Conservation (phyloP, 2,329 filamentous ascomycete genomes). For the Curvularia verruculosa region DNA sequence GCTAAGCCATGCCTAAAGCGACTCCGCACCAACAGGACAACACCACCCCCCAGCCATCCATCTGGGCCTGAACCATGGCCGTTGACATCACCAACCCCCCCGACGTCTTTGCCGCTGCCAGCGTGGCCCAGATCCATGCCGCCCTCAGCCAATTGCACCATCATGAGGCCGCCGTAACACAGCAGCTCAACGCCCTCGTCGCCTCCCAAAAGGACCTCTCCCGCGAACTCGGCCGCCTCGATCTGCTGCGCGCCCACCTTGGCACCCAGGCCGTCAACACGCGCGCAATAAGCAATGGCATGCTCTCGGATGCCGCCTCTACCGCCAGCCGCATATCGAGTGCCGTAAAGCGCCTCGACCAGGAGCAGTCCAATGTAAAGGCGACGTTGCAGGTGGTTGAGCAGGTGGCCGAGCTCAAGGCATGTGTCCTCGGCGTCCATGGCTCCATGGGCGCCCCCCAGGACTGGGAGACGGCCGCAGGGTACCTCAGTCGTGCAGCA, state of each 20-base stretch:
- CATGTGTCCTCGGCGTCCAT: slow-evolving; percentile 90
- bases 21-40: background rate
- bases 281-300: slow-evolving; percentile 82
- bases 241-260: slow-evolving; percentile 85
- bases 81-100: slow-evolving; percentile 19
- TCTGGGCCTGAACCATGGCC: slow-evolving; percentile 30
- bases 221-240: slow-evolving; percentile 83
- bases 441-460: slow-evolving; percentile 97
- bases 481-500: slow-evolving; percentile 82
- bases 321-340: slow-evolving; percentile 86
- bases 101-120: slow-evolving; percentile 68
- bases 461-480: slow-evolving; percentile 97
- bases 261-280: slow-evolving; percentile 86
- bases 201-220: slow-evolving; percentile 85
- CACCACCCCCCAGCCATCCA: background rate
- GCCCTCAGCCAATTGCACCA: slow-evolving; percentile 76
- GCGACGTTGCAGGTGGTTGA: slow-evolving; percentile 91
- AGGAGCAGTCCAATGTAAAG: slow-evolving; percentile 90
- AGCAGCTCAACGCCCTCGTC: slow-evolving; percentile 75
- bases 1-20: slow-evolving; percentile 11
- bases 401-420: slow-evolving; percentile 95
- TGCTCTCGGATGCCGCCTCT: slow-evolving; percentile 83
- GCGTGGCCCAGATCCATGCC: slow-evolving; percentile 78
- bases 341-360: slow-evolving; percentile 84
- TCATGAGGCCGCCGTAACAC: slow-evolving; percentile 76